A percentile compares a stretch with the other conserved stretches of the same genome.
Evolutionary conservation across 495 filamentous ascomycete genomes (phyloP).

Genomic region (Lepraria neglecta): DNA sequence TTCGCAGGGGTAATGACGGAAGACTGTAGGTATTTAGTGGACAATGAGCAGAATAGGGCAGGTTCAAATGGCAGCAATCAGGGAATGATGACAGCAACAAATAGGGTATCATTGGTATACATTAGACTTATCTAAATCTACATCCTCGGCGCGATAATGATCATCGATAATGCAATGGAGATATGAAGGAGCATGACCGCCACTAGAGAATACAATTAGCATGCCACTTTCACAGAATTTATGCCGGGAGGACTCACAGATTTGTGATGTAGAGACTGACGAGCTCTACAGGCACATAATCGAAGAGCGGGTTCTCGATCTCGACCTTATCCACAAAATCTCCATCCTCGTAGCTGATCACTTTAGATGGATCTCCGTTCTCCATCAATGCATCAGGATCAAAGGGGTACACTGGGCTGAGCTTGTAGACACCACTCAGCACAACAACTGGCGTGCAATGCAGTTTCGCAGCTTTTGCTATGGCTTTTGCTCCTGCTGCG

Average conservation of each 20-base stretch:
- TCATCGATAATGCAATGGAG: conserved; percentile 75
- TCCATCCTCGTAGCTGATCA: conserved; percentile 67
- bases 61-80: not conserved
- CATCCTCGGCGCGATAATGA: conserved; percentile 79
- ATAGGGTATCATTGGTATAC: conserved; percentile 8
- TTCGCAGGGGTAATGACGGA: no score
- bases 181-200: conserved; percentile 73
- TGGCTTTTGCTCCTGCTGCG: conserved; percentile 67
- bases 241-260: conserved; percentile 53
- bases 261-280: conserved; percentile 91
- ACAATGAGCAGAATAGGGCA: not conserved
- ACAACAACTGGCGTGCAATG: conserved; percentile 78
- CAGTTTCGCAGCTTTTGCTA: conserved; percentile 74
- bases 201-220: conserved; percentile 45
- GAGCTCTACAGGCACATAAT: conserved; percentile 74
- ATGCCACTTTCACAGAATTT: not conserved
- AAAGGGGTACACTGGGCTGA: conserved; percentile 80
- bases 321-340: conserved; percentile 67
- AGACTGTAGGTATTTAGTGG: not conserved
- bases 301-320: conserved; percentile 72
- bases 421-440: conserved; percentile 79
- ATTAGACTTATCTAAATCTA: conserved; percentile 35
- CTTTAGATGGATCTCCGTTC: conserved; percentile 68
- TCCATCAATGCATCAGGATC: conserved; percentile 72
- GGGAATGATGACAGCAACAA: not conserved